Evolutionary conservation across 164 flowering plant genomes (phyloP), one percentile per base, ranked within the genome.

Genomic region (Malania oleifera): DNA sequence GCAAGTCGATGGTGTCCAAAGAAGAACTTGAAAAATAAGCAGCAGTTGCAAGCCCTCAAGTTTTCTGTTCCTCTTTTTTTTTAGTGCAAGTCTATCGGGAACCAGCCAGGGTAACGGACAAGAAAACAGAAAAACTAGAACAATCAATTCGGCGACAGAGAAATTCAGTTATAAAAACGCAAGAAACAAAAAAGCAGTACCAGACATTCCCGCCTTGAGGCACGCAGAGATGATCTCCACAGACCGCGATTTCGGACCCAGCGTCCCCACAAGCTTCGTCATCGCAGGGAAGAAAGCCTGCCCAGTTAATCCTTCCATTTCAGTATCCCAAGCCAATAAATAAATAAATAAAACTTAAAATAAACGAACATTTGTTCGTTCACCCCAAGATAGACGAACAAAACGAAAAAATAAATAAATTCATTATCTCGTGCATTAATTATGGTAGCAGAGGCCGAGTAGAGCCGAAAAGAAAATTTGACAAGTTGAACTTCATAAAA

Each of bases 121-220:
- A 58, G 43, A 2, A 35, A 19, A 23, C 24, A 23, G 10, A 14
- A 24, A 54, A 7, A 7, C n/a, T 7, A 5, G 3, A 54, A 18
- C 15, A 27, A 23, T 28, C 18, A 11, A 7, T 52, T 27, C 55
- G 9, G 18, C 2, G 9, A 52, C 9, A n/a, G 3, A 17, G 13
- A 53, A 35, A 50, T 2, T 7, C 15, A 31, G 19, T 44, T 7
- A 12, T 11, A 59, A 40, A 48, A 44, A 35, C 11, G 19, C 31
- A 63, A 47, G 47, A 29, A 37, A 60, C 25, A n/a, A 20, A 39
- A 34, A 11, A 54, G 13, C 45, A 50, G 57, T 70, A 88, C 96
- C 96, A 61, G 92, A 83, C 96, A 88, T 85, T 56, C 93, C 93
- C 26, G 93, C 89, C 9, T 78, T 73, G 24, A 82, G 69, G 48